These are phyloP conservation scores for Cladosporium velox DNA, from an alignment of 2,329 filamentous ascomycete species.

Conservation along the genomic window DNA sequence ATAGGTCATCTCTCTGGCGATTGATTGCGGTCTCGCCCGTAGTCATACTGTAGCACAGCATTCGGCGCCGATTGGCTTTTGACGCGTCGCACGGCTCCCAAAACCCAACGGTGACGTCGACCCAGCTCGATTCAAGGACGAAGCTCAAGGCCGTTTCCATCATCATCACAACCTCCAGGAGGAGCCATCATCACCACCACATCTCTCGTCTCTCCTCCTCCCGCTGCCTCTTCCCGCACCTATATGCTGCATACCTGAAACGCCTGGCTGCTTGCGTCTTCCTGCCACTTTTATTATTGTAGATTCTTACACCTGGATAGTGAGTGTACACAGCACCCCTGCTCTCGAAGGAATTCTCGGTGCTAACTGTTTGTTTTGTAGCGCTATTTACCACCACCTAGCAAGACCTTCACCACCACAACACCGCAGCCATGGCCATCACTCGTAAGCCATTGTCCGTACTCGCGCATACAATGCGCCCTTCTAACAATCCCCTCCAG, in stretches of 20 bases:
- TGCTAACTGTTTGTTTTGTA: conserved; percentile 10
- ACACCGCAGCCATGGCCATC: conserved; percentile 16
- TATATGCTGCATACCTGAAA: conserved; percentile 17
- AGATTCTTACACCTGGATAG: background rate
- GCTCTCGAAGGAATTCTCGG: background rate
- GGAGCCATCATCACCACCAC: background rate
- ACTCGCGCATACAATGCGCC: background rate
- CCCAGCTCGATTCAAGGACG: background rate
- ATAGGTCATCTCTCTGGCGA: conserved; percentile 3
- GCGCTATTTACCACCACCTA: conserved; percentile 2
- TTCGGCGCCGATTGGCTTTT: conserved; percentile 1
- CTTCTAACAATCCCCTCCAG: conserved; percentile 40
- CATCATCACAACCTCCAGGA: background rate
- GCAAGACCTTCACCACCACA: background rate
- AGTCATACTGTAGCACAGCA: background rate
- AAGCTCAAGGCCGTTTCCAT: background rate
- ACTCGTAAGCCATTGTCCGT: background rate
- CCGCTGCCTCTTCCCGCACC: conserved; percentile 12
- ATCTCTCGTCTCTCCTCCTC: conserved; percentile 1
- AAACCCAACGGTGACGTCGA: background rate
- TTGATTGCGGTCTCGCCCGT: background rate
- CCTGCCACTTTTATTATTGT: background rate
- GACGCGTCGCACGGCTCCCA: background rate
- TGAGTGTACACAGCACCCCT: background rate
- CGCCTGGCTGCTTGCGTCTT: conserved; percentile 8